Conservation (phyloP, 2,329 filamentous ascomycete species). For the Magnaporthiopsis incrustans region DNA sequence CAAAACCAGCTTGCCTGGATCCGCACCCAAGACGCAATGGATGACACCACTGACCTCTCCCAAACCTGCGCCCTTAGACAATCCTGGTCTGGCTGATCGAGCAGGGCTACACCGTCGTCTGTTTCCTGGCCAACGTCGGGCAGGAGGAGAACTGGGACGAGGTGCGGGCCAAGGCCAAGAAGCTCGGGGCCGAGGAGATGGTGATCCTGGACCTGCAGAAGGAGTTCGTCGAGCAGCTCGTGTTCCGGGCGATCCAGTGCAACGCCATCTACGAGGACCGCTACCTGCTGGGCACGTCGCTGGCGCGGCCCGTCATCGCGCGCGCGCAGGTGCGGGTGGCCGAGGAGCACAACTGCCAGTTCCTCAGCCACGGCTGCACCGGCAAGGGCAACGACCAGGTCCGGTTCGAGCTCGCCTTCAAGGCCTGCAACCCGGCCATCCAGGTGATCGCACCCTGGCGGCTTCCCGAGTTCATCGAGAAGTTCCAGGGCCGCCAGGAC, state of each 20-base stretch:
- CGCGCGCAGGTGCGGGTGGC: constrained; percentile 55
- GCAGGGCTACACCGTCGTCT: constrained; percentile 41
- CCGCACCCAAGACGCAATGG: too few relatives aligned
- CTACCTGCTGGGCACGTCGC: constrained; percentile 42
- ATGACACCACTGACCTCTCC: too few relatives aligned
- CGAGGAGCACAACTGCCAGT: constrained; percentile 49
- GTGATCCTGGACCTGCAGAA: constrained; percentile 57
- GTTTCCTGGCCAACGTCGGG: constrained; percentile 61
- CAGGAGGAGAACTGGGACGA: constrained; percentile 69
- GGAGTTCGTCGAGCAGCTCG: constrained; percentile 74
- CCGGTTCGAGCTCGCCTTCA: constrained; percentile 47
- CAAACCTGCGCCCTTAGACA: not conserved
- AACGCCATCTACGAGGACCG: constrained; percentile 61
- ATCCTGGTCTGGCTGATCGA: constrained; percentile 8
- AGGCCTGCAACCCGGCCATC: constrained; percentile 47
- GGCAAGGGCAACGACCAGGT: constrained; percentile 48
- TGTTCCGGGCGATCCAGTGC: constrained; percentile 72
- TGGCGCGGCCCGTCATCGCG: constrained; percentile 65
- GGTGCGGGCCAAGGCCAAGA: constrained; percentile 55
- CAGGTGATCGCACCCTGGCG: constrained; percentile 72
- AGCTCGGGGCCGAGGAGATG: constrained; percentile 59
- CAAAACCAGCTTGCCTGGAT: too few relatives aligned
- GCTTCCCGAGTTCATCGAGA: constrained; percentile 59
- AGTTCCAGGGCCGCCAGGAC: constrained; percentile 63
- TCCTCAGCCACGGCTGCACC: constrained; percentile 47